These are phyloP conservation scores for Neurospora sublineolata DNA, from an alignment of 495 filamentous ascomycete genomes.

Conservation along the genomic window DNA sequence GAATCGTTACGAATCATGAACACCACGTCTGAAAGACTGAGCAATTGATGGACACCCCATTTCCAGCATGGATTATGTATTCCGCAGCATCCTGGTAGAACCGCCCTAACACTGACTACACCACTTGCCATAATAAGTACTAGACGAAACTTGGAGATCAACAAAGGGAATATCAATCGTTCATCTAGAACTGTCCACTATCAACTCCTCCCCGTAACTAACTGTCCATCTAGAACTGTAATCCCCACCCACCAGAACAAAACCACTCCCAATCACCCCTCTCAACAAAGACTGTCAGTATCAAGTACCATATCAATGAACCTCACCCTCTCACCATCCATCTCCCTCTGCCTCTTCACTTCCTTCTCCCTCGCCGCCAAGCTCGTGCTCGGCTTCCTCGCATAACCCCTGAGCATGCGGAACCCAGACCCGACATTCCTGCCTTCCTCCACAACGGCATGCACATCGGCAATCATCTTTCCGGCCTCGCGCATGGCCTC, in stretches of 20 bases:
- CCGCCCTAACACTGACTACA: no score
- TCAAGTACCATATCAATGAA: neutral
- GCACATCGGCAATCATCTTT: constrained; percentile 61
- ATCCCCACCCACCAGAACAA: neutral
- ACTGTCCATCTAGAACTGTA: neutral
- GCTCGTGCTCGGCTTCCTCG: constrained; percentile 57
- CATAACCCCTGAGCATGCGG: constrained; percentile 77
- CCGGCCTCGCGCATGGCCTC: constrained; percentile 36
- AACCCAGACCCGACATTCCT: constrained; percentile 69
- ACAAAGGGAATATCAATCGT: neutral
- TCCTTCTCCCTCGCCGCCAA: neutral
- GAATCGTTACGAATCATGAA: no score
- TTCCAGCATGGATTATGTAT: no score
- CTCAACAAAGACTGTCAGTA: neutral
- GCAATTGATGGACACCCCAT: no score
- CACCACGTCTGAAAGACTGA: no score
- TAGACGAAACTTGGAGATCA: neutral
- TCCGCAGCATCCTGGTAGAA: no score
- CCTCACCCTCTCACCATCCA: neutral
- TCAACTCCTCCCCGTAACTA: neutral
- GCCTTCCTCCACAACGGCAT: constrained; percentile 74
- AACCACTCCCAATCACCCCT: neutral
- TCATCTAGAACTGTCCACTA: neutral
- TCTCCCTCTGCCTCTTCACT: constrained; percentile 1
- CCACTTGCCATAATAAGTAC: neutral